Evolutionary conservation across 208 protist genomes (phyloP).

Genomic region (Acanthamoeba castellanii): DNA sequence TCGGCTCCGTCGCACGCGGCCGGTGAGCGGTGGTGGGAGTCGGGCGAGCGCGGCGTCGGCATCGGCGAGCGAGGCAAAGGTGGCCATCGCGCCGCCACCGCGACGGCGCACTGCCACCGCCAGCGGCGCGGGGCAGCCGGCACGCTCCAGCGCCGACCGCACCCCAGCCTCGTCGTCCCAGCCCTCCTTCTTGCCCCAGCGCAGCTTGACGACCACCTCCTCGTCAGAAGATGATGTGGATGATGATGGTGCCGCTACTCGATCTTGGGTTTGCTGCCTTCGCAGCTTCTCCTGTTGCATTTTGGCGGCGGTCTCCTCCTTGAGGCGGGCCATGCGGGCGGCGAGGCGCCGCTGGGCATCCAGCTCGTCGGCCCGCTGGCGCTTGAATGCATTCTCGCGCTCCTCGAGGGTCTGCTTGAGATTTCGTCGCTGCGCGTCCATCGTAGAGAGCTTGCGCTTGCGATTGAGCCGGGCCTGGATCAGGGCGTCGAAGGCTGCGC

Average conservation of each 20-base stretch:
- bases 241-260: background rate
- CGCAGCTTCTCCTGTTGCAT: constrained; percentile 33
- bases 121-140: background rate
- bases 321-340: constrained; percentile 18
- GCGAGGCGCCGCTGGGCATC: constrained; percentile 24
- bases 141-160: background rate
- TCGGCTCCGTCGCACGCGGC: background rate
- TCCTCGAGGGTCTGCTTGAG: constrained; percentile 3
- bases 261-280: background rate
- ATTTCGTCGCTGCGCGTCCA: constrained; percentile 18
- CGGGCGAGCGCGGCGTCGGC: constrained; percentile 34
- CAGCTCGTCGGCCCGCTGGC: background rate
- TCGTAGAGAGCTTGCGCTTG: constrained; percentile 40
- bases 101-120: constrained; percentile 1
- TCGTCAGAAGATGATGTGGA: background rate
- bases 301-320: constrained; percentile 18
- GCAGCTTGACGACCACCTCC: constrained; percentile 18
- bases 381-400: constrained; percentile 45
- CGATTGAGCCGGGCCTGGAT: constrained; percentile 15
- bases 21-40: constrained; percentile 11
- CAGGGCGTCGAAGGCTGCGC: constrained; percentile 7
- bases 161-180: constrained; percentile 39
- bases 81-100: constrained; percentile 40
- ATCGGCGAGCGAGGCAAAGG: constrained; percentile 10
- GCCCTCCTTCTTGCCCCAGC: background rate